Evolutionary conservation across 441 rosid species (phyloP), one percentile per base, ranked within the genome.

Genomic region (Gossypium davidsonii): DNA sequence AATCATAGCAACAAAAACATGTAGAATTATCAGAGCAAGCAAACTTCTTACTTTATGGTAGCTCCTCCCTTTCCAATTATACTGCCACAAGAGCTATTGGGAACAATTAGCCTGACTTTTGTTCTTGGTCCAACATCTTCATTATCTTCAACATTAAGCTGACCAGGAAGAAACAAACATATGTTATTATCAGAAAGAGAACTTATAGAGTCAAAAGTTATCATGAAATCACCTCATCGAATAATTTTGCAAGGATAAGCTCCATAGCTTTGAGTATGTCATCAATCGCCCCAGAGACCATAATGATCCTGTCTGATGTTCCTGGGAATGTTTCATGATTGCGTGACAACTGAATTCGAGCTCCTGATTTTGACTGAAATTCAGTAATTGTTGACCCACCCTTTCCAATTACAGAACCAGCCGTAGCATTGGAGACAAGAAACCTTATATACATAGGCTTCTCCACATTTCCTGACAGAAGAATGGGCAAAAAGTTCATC

Each of bases 51-150:
- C 99, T 93, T 95, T 85, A 95, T 95, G 28, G 90, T 93, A 78
- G 93, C 85, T 26, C 99, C 98, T 84, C 97, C 99, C 83, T 91
- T 95, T 77, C 99, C 99, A 79, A 95, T 95, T 74, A 95, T 95
- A 82, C 99, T 87, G 73, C 99, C 99, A 76, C 99, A 95, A 56
- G 93, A 93, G 84, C 90, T 85, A 84, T 95, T 93, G 48, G 99
- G 98, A 82, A 93, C 99, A 71, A 93, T 81, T 58, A 95, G 80
- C 83, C 94, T 93, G 80, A 95, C 86, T 85, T 88, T 93, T 72
- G 87, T 82, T 80, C 90, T 90, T 77, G 91, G 94, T 80, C 88
- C 97, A 83, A 70, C 85, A 64, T 91, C 96, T 74, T 74, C 84
- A 58, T 87, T 95, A 28, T 89, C 96, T 79, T 93, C 95, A 80